Evolutionary conservation across 2,329 filamentous ascomycete genomes (phyloP).

Genomic region (Fusarium virguliforme): DNA sequence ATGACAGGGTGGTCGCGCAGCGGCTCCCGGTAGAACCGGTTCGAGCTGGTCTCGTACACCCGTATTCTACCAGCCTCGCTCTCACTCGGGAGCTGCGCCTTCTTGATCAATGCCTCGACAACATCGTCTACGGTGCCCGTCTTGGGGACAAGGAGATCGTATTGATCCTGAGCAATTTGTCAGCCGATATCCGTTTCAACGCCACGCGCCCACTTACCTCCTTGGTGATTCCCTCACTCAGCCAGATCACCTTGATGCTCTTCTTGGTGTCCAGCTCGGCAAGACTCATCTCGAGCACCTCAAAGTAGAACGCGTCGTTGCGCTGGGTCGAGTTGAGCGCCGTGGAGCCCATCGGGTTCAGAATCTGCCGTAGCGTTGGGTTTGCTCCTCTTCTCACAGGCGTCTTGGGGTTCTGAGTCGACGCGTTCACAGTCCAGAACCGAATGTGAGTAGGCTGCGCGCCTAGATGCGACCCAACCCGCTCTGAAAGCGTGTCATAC

Average conservation of each 20-base stretch:
- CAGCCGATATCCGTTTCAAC: conserved; percentile 3
- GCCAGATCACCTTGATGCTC: conserved; percentile 84
- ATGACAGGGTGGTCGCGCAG: conserved; percentile 79
- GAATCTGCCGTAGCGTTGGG: conserved; percentile 83
- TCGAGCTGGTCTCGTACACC: conserved; percentile 85
- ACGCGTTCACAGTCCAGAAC: conserved; percentile 88
- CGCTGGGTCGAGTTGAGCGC: conserved; percentile 81
- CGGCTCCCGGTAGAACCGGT: conserved; percentile 88
- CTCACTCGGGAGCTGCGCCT: conserved; percentile 84
- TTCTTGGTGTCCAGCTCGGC: conserved; percentile 96
- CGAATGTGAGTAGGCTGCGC: conserved; percentile 90
- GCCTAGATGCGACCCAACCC: conserved; percentile 83
- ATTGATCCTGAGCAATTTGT: conserved; percentile 71
- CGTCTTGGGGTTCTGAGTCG: conserved; percentile 82
- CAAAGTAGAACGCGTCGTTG: conserved; percentile 88
- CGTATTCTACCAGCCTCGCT: conserved; percentile 78
- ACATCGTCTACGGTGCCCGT: conserved; percentile 86
- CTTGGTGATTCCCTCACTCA: conserved; percentile 92
- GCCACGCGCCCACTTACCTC: conserved; percentile 72
- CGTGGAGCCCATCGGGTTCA: conserved; percentile 78
- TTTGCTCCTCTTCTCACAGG: conserved; percentile 81
- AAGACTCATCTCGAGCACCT: conserved; percentile 93
- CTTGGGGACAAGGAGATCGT: conserved; percentile 90
- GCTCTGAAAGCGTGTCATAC: conserved; percentile 89
- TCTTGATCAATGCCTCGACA: conserved; percentile 82